phyloP scores from a whole-genome alignment of 2,329 filamentous ascomycete species.

The Zymoseptoria tritici region DNA sequence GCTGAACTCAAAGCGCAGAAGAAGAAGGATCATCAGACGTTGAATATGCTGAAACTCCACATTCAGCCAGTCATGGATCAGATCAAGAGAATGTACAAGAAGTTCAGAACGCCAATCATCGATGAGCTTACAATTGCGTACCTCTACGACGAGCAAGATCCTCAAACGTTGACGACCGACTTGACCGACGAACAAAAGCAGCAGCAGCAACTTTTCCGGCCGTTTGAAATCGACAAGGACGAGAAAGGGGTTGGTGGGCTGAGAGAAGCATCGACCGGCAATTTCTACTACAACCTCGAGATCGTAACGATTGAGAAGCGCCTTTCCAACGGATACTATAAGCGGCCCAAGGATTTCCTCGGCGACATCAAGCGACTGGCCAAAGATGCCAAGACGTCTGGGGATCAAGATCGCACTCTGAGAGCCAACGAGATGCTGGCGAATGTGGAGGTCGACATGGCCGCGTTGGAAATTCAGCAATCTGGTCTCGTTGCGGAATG shows the following conservation, averaged over 20 bases:
- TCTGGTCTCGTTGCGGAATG: conserved; percentile 63
- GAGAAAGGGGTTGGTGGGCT: conserved; percentile 71
- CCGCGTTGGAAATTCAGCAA: conserved; percentile 60
- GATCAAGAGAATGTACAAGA: conserved; percentile 81
- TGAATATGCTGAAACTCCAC: conserved; percentile 81
- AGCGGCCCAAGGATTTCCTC: conserved; percentile 80
- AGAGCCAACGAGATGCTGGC: conserved; percentile 86
- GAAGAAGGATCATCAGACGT: conserved; percentile 71
- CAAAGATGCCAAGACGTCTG: conserved; percentile 73
- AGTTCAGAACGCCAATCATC: conserved; percentile 75
- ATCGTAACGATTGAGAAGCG: conserved; percentile 89
- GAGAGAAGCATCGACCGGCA: conserved; percentile 64
- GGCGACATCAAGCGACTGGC: conserved; percentile 77
- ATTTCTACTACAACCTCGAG: conserved; percentile 93
- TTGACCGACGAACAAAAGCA: conserved; percentile 48
- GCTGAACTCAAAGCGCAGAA: conserved; percentile 74
- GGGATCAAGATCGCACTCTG: conserved; percentile 74
- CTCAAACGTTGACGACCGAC: conserved; percentile 55
- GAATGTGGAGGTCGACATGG: conserved; percentile 91
- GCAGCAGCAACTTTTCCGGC: conserved; percentile 53
- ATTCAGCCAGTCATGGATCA: conserved; percentile 97
- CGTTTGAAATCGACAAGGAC: conserved; percentile 74
- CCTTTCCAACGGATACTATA: conserved; percentile 95
- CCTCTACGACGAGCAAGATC: conserved; percentile 75
- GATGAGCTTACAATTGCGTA: conserved; percentile 68